Evolutionary conservation across 1,284 basidiomycete species (phyloP).

Genomic region (Phaffia rhodozyma): DNA sequence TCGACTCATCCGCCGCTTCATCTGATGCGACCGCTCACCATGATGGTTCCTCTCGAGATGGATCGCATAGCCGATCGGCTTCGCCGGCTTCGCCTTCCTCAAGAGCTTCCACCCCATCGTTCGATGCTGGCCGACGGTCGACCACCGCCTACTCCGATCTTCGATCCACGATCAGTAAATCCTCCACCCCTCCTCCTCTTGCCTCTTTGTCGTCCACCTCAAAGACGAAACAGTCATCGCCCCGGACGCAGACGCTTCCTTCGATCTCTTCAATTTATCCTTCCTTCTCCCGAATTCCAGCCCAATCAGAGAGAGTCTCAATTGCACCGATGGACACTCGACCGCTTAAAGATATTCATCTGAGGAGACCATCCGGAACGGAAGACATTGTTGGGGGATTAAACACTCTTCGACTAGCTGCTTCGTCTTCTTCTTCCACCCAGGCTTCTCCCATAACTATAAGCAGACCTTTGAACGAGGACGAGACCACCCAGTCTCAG

Average conservation of each 20-base stretch:
- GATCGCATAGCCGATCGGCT: not conserved
- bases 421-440: conserved; percentile 11
- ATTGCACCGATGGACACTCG: conserved; percentile 19
- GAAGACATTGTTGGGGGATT: too few species aligned
- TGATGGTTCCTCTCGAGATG: not conserved
- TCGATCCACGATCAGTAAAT: not conserved
- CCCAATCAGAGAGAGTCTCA: not conserved
- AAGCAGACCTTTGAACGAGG: not conserved
- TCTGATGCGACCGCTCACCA: not conserved
- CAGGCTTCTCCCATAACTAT: too few species aligned
- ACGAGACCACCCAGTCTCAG: conserved; percentile 1
- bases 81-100: not conserved
- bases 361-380: too few species aligned
- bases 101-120: not conserved
- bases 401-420: conserved; percentile 25
- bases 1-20: not conserved
- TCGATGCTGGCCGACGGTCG: not conserved
- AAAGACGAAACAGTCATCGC: not conserved
- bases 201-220: too few species aligned
- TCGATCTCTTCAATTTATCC: conserved; percentile 13
- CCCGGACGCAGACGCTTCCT: conserved; percentile 1
- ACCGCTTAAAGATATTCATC: too few species aligned
- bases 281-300: not conserved
- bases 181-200: not conserved
- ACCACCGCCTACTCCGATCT: not conserved